Base-by-base conservation (phyloP, 306 rosid species). In the Prinsepia uniflora region DNA sequence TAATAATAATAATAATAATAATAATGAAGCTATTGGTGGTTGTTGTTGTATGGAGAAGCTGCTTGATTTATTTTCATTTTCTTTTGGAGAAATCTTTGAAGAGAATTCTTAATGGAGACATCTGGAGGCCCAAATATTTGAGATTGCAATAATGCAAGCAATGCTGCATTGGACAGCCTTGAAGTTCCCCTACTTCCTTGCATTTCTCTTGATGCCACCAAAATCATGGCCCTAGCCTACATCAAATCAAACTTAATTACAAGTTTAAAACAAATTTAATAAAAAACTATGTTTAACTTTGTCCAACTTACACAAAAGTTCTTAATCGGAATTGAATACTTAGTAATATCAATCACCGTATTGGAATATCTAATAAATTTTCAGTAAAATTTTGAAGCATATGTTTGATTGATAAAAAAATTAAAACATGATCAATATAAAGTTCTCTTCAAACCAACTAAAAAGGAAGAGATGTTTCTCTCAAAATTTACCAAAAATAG, bases 161-260 rank as follows among this genome's bases (percentile, higher is more conserved):
- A 57, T 45, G 40, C 11, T 68, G 43, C 19, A 20, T 58, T 52
- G 41, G 45, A 64, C 11, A 40, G 45, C 59, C 72, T 36, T 34
- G 46, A 24, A 71, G 40, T 34, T 9, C 24, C 57, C 44, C 18
- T 55, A 24, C 41, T 45, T 65, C 12, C 72, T 62, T 30, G 64
- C 60, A 56, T 65, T 39, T 72, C 63, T 40, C 55, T 30, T 10
- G 40, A 8, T 20, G 73, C 73, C 44, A 47, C 20, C 42, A 71
- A 47, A 8, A 78, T 40, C 9, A 65, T 71, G 20, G 81, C 73
- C 36, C 77, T 72, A 47, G 53, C 69, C 81, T 78, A 67, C 63
- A 65, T n/a, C 8, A 54, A 40, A 70, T 10, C 15, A 65, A 20
- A 63, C 18, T 12, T 47, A 34, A 3, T 46, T 6, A 53, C n/a